Base-by-base conservation (phyloP, 305 asterid species). In the Solanum aculeatissimum region DNA sequence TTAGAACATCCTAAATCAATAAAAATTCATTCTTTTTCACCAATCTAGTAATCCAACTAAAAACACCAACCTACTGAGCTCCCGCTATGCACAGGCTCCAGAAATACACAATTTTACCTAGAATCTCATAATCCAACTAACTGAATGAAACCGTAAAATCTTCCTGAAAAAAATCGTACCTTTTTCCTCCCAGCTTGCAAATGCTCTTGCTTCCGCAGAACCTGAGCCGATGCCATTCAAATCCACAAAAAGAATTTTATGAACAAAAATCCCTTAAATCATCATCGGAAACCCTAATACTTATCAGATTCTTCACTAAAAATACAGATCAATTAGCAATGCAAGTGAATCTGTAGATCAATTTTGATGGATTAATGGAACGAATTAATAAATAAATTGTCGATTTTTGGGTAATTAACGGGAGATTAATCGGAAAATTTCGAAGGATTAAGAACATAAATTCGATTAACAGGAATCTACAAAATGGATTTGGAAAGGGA, bases 201-300 rank as follows among this genome's bases (percentile, higher is more conserved):
- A 93, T 92, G 92, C 86, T 91, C 93, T 85, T 94, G 93, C 91
- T 96, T 96, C 90, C 87, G 91, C 90, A 90, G 68, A 68, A 92
- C 98, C 94, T 96, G 96, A 84, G 93, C 94, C 89, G 98, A 94
- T 89, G 98, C 98, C 99, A 95, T 95, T 89, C 72, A 45, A 84
- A 47, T 49, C 86, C 69, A 81, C 80, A 51, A 18, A 49, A 83
- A 81, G 75, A 75, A 77, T 89, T 82, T 78, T 86, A 78, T 18
- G 88, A 84, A 45, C 23, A 66, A 66, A 47, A 47, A 6, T 45
- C 14, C 19, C 40, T 45, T 74, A 45, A 21, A 72, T 72, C 57
- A 72, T 72, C 19, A 23, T 43, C 38, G n/a, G 29, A 74, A 25
- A 55, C 87, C 85, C 72, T 35, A 72, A 84, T 79, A 74, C 47